Evolutionary conservation across 2,329 filamentous ascomycete genomes (phyloP), one percentile per base, ranked within the genome.

Genomic region (Pestalotiopsis sp.): DNA sequence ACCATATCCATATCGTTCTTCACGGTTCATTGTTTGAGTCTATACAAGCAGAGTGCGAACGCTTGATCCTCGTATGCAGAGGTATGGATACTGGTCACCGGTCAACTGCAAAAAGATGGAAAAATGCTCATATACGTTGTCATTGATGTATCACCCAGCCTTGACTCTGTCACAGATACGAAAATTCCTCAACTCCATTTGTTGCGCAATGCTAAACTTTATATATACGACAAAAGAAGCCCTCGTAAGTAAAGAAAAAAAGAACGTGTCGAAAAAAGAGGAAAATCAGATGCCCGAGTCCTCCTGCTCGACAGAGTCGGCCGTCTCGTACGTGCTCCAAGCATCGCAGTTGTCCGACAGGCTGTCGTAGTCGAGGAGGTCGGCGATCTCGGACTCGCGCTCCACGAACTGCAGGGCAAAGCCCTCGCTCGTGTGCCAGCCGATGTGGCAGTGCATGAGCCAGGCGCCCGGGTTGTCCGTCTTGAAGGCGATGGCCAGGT

Each of bases 381-480:
- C 55, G 14, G n/a, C 52, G 13, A 66, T 66, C 57, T 66, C 65
- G 56, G 13, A 11, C n/a, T 66, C 24, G 4, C 65, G 14, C 26
- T 66, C 65, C 17, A 66, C 24, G 38, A 66, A 62, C 40, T 66
- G 65, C 56, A 66, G 38, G 11, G 65, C 65, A 26, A 66, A 62
- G 20, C 65, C 65, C 35, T 66, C 65, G 24, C 38, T 55, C 9
- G 56, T 60, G 44, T 66, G 65, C 65, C 65, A 66, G 58, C 38
- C 65, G 24, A 66, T 66, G 65, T 66, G 65, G 20, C 65, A 66
- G 44, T 66, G 65, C 65, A 66, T 66, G 14, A 66, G 58, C 65
- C 65, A 66, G 10, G 65, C 77, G 26, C 85, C 86, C 0, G 85
- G 86, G 71, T 88, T 88, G 73, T 88, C 82, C 1, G 82, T 80